Conservation (phyloP, 176 grass and related monocot species). For the Melocanna baccifera region DNA sequence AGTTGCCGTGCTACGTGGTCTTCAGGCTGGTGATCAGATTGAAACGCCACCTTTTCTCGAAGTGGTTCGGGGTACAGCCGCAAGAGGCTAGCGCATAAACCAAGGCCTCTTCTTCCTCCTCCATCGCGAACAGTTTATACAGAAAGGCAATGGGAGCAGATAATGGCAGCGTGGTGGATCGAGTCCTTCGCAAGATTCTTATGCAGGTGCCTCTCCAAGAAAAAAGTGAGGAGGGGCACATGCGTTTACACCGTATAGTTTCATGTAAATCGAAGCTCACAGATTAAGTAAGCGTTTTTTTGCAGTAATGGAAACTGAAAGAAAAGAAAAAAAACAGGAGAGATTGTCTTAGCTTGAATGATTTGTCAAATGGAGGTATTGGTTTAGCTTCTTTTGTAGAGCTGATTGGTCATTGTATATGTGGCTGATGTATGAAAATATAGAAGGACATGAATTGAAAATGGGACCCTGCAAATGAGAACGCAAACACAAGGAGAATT, state of each 20-base stretch:
- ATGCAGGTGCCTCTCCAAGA: neutral
- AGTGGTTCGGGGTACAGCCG: conserved; percentile 36
- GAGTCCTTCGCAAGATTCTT: conserved; percentile 20
- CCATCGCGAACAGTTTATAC: neutral
- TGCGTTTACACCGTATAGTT: conserved; percentile 25
- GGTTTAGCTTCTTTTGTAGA: conserved; percentile 21
- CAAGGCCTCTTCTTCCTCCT: neutral
- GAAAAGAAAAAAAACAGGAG: neutral
- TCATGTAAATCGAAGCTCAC: conserved; percentile 40
- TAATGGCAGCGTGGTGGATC: neutral
- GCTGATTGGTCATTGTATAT: neutral
- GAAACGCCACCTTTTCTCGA: conserved; percentile 60
- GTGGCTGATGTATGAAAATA: neutral
- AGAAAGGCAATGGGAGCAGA: neutral
- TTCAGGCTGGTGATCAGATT: conserved; percentile 69
- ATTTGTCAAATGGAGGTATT: conserved; percentile 36
- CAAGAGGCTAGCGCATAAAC: neutral
- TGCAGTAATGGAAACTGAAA: conserved; percentile 5
- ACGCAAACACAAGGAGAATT: neutral
- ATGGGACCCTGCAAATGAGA: neutral
- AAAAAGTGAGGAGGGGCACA: conserved; percentile 14
- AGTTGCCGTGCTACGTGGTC: conserved; percentile 72
- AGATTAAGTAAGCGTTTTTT: conserved; percentile 39
- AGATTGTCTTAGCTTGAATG: conserved; percentile 32
- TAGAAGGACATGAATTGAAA: neutral